Conservation (phyloP, 2,329 filamentous ascomycete species). For the Cladosporium sp. region DNA sequence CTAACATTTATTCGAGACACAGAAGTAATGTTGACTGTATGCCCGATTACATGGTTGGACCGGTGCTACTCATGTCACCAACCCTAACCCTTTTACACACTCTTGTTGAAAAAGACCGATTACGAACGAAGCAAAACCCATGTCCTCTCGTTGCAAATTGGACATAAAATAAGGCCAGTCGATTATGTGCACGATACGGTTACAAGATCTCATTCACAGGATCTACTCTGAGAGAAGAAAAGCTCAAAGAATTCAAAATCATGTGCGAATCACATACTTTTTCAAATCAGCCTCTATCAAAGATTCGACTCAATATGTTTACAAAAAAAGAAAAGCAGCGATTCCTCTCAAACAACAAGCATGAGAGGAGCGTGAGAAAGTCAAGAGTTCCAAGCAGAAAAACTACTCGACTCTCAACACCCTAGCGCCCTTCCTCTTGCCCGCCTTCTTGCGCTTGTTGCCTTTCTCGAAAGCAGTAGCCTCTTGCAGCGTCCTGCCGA, state of each 20-base stretch:
- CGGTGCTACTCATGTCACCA: not conserved
- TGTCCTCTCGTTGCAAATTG: not conserved
- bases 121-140: not conserved
- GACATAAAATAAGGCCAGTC: not conserved
- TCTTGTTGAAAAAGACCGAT: too few relatives aligned
- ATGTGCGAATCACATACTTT: constrained; percentile 4
- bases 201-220: not conserved
- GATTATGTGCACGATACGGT: rapidly evolving
- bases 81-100: not conserved
- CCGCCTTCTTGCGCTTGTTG: constrained; percentile 77
- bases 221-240: not conserved
- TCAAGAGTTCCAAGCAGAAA: not conserved
- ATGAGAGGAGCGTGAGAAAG: not conserved
- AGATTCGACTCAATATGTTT: constrained; percentile 10
- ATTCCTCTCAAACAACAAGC: not conserved
- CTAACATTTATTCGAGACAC: not conserved
- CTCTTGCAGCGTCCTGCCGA: constrained; percentile 80
- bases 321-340: not conserved
- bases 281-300: not conserved
- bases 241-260: not conserved
- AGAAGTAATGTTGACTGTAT: not conserved
- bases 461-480: constrained; percentile 72
- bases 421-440: constrained; percentile 71
- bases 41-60: not conserved
- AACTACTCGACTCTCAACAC: constrained; percentile 69